Evolutionary conservation across 140 eudicot genomes (phyloP).

Genomic region (Bidens hawaiensis): DNA sequence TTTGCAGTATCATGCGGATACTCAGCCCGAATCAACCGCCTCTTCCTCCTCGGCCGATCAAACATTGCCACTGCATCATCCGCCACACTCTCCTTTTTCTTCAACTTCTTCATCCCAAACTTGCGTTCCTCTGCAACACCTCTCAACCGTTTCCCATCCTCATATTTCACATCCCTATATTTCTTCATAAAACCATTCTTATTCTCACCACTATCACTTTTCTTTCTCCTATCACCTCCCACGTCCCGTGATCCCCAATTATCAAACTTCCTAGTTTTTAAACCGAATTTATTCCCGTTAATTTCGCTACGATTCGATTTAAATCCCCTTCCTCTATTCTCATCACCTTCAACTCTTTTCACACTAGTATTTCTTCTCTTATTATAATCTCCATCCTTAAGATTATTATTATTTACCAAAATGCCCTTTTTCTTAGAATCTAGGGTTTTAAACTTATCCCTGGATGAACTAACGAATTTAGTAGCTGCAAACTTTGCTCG

Average conservation of each 20-base stretch:
- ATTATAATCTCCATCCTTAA: slow-evolving; percentile 13
- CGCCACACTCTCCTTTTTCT: slow-evolving; percentile 24
- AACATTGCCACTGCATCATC: slow-evolving; percentile 34
- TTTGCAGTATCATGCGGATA: slow-evolving; percentile 60
- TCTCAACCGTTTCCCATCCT: slow-evolving; percentile 1
- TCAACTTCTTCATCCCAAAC: slow-evolving; percentile 31
- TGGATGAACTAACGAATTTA: slow-evolving; percentile 13
- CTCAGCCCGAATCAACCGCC: slow-evolving; percentile 52
- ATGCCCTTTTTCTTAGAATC: slow-evolving; percentile 29
- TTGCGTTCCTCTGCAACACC: slow-evolving; percentile 20
- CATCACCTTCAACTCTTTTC: slow-evolving; percentile 24
- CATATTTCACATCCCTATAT: slow-evolving; percentile 18
- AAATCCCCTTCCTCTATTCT: slow-evolving; percentile 11
- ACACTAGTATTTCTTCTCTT: slow-evolving; percentile 7
- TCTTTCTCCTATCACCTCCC: slow-evolving; percentile 16
- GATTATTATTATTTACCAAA: slow-evolving; percentile 16
- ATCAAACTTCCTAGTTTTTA: background rate
- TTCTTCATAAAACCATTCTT: slow-evolving; percentile 23
- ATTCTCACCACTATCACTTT: slow-evolving; percentile 20
- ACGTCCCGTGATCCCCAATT: slow-evolving; percentile 15
- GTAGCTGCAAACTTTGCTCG: slow-evolving; percentile 30
- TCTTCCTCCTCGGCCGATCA: slow-evolving; percentile 53
- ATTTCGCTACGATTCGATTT: slow-evolving; percentile 18
- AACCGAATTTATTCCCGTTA: slow-evolving; percentile 29
- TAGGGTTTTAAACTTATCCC: slow-evolving; percentile 23